Evolutionary conservation across 257 asterid genomes (phyloP).

Genomic region (Primulina tabacum): DNA sequence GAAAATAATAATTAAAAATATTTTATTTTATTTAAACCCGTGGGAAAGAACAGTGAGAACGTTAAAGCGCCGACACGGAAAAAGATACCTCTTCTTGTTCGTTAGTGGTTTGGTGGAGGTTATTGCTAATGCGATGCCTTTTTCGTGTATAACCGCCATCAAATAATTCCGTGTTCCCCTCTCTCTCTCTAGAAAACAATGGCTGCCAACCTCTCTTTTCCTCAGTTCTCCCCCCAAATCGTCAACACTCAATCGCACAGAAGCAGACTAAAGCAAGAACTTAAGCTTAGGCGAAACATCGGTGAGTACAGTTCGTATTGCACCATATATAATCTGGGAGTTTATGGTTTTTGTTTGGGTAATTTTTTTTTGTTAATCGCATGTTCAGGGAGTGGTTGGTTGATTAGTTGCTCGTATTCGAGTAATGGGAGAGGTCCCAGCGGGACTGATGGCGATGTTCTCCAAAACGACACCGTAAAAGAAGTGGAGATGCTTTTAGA

Average conservation of each 20-base stretch:
- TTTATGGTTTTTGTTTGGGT: neutral
- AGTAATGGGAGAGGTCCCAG: constrained; percentile 41
- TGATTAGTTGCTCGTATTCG: constrained; percentile 53
- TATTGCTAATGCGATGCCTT: neutral
- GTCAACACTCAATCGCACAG: constrained; percentile 22
- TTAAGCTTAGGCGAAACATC: constrained; percentile 28
- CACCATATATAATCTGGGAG: constrained; percentile 19
- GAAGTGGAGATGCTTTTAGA: constrained; percentile 56
- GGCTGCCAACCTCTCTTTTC: constrained; percentile 56
- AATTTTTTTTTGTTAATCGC: constrained; percentile 2
- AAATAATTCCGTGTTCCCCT: neutral
- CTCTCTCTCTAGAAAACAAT: constrained; percentile 33
- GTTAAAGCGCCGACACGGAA: neutral
- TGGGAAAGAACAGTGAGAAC: neutral
- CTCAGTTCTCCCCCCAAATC: constrained; percentile 46
- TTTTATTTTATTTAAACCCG: too few species aligned
- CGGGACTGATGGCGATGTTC: neutral
- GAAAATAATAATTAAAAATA: too few species aligned
- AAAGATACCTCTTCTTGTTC: neutral
- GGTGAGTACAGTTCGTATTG: constrained; percentile 20
- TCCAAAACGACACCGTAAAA: constrained; percentile 43
- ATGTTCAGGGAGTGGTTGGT: constrained; percentile 39
- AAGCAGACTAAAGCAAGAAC: constrained; percentile 28
- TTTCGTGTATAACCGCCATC: too few species aligned
- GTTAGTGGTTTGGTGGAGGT: neutral